These are phyloP conservation scores for Ulvella scutata DNA, from an alignment of 139 green algal species.

Conservation along the genomic window DNA sequence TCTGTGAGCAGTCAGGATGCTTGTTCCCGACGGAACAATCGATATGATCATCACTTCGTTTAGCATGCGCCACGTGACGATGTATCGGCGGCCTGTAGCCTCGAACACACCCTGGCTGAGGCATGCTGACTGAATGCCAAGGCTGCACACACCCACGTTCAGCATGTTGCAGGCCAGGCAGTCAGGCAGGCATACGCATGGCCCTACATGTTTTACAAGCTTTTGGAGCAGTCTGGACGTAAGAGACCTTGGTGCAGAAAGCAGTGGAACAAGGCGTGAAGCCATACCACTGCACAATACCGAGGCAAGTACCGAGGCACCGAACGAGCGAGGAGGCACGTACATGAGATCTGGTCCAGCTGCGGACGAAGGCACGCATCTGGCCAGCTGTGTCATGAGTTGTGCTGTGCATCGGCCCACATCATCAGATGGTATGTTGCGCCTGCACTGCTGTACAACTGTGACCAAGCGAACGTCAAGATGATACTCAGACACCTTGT, in stretches of 20 bases:
- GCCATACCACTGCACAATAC: no score
- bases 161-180: no score
- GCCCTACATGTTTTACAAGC: no score
- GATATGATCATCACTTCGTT: slow-evolving; percentile 3
- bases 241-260: no score
- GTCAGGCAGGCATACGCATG: no score
- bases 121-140: background rate
- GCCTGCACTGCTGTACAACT: background rate
- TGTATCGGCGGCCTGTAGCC: background rate
- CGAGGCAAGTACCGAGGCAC: no score
- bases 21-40: slow-evolving; percentile 1
- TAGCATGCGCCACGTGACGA: background rate
- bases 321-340: background rate
- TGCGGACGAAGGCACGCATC: background rate
- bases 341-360: background rate
- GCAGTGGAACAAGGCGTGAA: no score
- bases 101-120: background rate
- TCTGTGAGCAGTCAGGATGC: background rate
- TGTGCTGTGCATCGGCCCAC: slow-evolving; percentile 1
- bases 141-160: background rate
- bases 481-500: no score
- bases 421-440: background rate
- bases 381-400: background rate
- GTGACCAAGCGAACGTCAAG: background rate
- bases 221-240: no score